Percentiles rank a stretch among this genome's conserved stretches.
phyloP scores from a whole-genome alignment of 2,329 filamentous ascomycete genomes.

The Podosphaera xanthii region DNA sequence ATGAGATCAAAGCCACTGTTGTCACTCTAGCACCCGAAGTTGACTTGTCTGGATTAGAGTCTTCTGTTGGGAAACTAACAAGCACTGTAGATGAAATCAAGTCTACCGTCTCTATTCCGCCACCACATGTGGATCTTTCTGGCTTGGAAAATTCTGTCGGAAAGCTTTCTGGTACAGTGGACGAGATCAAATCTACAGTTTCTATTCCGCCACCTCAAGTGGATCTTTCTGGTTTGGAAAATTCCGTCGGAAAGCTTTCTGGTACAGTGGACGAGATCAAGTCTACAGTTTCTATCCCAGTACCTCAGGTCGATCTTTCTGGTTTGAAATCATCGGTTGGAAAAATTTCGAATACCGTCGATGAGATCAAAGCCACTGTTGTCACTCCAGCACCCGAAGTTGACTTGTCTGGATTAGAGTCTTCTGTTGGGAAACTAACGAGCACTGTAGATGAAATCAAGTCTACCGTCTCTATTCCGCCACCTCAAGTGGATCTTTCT shows the following conservation, averaged over 20 bases:
- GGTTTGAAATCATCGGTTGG: conserved; percentile 4
- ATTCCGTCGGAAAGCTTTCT: conserved; percentile 4
- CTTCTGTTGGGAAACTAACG: conserved; percentile 6
- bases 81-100: conserved; percentile 8
- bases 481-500: conserved; percentile 2
- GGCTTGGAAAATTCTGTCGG: conserved; percentile 6
- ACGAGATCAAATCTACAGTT: conserved; percentile 1
- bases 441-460: conserved; percentile 4
- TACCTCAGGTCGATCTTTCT: conserved; percentile 4
- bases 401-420: conserved; percentile 7
- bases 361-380: conserved; percentile 3
- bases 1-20: background rate
- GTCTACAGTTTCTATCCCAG: conserved; percentile 1
- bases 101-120: background rate
- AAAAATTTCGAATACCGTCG: conserved; percentile 4
- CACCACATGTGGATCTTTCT: conserved; percentile 6
- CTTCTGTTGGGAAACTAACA: conserved; percentile 2
- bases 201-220: conserved; percentile 1
- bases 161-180: conserved; percentile 4
- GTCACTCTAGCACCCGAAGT: background rate
- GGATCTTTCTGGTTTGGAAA: conserved; percentile 4
- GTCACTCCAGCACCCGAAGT: conserved; percentile 1
- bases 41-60: conserved; percentile 1
- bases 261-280: conserved; percentile 3
- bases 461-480: background rate